phyloP scores from a whole-genome alignment of 2,329 filamentous ascomycete genomes.

The Xylariaceae sp. region DNA sequence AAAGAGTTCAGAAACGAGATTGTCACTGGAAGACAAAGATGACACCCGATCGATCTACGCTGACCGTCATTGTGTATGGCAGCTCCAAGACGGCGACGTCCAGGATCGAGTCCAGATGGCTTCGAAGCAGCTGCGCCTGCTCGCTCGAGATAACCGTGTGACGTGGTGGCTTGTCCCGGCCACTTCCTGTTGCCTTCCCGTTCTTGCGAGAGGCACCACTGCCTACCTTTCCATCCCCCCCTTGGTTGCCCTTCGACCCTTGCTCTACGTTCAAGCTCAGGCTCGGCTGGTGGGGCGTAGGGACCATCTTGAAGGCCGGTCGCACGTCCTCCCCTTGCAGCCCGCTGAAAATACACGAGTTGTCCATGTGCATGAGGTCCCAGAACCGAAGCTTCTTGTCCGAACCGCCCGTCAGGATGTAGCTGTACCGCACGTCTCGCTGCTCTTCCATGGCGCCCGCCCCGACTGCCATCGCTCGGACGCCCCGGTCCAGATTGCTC shows the following conservation, averaged over 20 bases:
- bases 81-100: constrained; percentile 84
- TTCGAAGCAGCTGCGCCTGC: constrained; percentile 79
- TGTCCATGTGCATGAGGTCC: constrained; percentile 75
- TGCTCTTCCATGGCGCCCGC: constrained; percentile 65
- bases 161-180: constrained; percentile 51
- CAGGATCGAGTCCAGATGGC: constrained; percentile 80
- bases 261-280: constrained; percentile 63
- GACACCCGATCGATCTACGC: constrained; percentile 81
- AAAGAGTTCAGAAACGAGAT: too few relatives aligned
- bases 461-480: constrained; percentile 69
- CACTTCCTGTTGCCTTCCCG: constrained; percentile 19
- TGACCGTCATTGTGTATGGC: constrained; percentile 90
- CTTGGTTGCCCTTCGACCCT: constrained; percentile 36
- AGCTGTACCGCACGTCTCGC: constrained; percentile 69
- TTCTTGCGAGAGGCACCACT: constrained; percentile 11
- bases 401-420: constrained; percentile 79
- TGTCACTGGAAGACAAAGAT: constrained; percentile 70
- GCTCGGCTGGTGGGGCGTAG: constrained; percentile 40
- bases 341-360: constrained; percentile 76
- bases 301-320: constrained; percentile 64
- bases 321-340: constrained; percentile 62
- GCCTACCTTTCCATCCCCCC: constrained; percentile 23
- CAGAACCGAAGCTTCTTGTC: constrained; percentile 92
- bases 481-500: constrained; percentile 42
- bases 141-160: constrained; percentile 82